phyloP scores from a whole-genome alignment of 2,329 filamentous ascomycete genomes.

The Trichoderma sp. region DNA sequence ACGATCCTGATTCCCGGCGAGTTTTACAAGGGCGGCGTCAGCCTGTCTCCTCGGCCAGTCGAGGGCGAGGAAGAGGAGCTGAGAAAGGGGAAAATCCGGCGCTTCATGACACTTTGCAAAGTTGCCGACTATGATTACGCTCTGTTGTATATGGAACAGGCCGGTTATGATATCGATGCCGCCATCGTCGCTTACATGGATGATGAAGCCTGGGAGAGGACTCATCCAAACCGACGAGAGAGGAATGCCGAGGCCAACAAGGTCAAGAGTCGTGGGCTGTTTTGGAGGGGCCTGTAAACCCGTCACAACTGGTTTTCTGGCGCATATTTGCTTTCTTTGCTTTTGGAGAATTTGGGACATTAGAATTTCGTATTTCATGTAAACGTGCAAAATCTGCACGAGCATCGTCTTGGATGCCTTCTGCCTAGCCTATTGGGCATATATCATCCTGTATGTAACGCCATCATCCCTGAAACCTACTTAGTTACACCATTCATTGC shows the following conservation, averaged over 20 bases:
- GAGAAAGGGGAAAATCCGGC: constrained; percentile 68
- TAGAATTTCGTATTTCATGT: constrained; percentile 34
- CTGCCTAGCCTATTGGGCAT: constrained; percentile 29
- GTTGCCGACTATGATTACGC: constrained; percentile 76
- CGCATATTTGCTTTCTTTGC: background rate
- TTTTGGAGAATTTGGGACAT: constrained; percentile 26
- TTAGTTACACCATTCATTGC: constrained; percentile 29
- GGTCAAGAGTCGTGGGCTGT: constrained; percentile 35
- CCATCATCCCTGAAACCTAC: constrained; percentile 30
- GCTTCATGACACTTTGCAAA: constrained; percentile 80
- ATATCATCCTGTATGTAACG: constrained; percentile 35
- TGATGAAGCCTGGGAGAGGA: constrained; percentile 75
- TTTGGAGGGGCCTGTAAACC: constrained; percentile 36
- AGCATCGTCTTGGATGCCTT: constrained; percentile 29
- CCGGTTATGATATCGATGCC: constrained; percentile 63
- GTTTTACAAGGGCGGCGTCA: constrained; percentile 67
- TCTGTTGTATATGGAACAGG: constrained; percentile 71
- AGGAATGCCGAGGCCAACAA: constrained; percentile 32
- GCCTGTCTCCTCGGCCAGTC: constrained; percentile 68
- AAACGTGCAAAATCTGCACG: constrained; percentile 24
- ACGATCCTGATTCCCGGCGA: constrained; percentile 72
- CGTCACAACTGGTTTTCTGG: background rate
- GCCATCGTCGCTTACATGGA: constrained; percentile 66
- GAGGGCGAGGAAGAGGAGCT: constrained; percentile 74
- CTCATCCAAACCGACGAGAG: constrained; percentile 52